Base-by-base conservation (phyloP, 345 rosid genomes). In the Arabis alpina region DNA sequence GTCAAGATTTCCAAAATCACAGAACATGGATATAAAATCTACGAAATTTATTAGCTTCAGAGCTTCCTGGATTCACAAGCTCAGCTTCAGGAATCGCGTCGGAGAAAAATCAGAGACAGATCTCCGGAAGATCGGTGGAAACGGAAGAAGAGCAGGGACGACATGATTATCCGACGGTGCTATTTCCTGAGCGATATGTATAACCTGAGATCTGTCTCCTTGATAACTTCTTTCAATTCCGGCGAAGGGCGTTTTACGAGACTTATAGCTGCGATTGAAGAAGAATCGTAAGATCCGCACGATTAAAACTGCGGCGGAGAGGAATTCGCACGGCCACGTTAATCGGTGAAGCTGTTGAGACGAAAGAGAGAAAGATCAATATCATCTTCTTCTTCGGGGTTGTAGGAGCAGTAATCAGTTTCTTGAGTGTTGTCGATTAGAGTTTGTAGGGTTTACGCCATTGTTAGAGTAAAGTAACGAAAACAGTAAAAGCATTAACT, bases 231-330 rank as follows among this genome's bases (percentile, higher is more conserved):
- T 39, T 55, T 75, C 47, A 75, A 49, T 39, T 69, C 75, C 53
- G 75, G 75, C 0, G 79, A 75, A 1, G 70, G 75, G 15, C 70
- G 79, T 69, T 75, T 75, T 59, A 61, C 75, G 54, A 75, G 70
- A 9, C 79, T 75, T 0, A 45, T 69, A 8, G 59, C 52, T 5
- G 54, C 37, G 39, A 70, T 16, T 16, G 68, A 75, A 8, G 78
- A 69, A 37, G 75, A 68, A 13, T 70, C 70, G 66, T 68, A 69
- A 39, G 70, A 75, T 28, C 79, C 65, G 66, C 41, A 49, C 47
- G 79, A 75, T 40, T 15, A 4, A 28, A 28, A 28, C 30, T 28
- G 30, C 30, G 30, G 30, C 3, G 30, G 30, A 28, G 30, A 28
- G 30, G 30, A 28, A 28, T 28, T n/a, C n/a, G n/a, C n/a, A n/a